Evolutionary conservation across 352 stramenopile genomes (phyloP), one percentile per base, ranked within the genome.

Genomic region (Phytophthora crassamura): DNA sequence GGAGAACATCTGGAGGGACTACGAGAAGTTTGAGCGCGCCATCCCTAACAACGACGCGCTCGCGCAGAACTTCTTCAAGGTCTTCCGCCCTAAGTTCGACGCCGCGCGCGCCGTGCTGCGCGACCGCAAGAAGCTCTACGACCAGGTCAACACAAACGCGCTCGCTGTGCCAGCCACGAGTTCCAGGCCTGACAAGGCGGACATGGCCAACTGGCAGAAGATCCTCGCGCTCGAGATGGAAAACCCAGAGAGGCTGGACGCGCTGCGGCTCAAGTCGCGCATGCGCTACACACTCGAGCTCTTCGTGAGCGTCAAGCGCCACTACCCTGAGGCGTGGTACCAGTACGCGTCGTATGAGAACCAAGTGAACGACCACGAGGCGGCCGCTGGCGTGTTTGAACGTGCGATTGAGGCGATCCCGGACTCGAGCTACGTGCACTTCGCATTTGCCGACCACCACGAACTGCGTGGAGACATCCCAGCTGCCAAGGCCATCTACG

Each of bases 1-100:
- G 85, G 88, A 96, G 30, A 78, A 61, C 10, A 83, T 96, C 49
- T 94, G 87, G 84, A 84, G 84, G 38, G 88, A 96, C 38, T 96
- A 96, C 52, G 88, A 96, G 55, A 93, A 94, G 55, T 95, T 96
- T 40, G 88, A 96, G 57, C 77, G 88, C 16, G 72, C 80, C 35
- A 96, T 96, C 40, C 88, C 88, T 2, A 96, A 96, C 56, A 96
- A 96, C 64, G 88, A 96, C 11, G 83, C 80, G 12, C 72, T 96
- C 3, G 84, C 85, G 20, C 80, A 89, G 35, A 96, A 95, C 64
- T 93, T 95, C 45, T 95, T 96, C 68, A 96, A 96, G 61, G 82
- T 92, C 4, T 92, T 96, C 34, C 72, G 88, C 15, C 85, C 80
- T 5, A 94, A 94, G 50, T 91, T 96, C 60, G 88, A 96, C 51